Evolutionary conservation across 441 rosid species (phyloP).

Genomic region (Eugenia klotzschiana): DNA sequence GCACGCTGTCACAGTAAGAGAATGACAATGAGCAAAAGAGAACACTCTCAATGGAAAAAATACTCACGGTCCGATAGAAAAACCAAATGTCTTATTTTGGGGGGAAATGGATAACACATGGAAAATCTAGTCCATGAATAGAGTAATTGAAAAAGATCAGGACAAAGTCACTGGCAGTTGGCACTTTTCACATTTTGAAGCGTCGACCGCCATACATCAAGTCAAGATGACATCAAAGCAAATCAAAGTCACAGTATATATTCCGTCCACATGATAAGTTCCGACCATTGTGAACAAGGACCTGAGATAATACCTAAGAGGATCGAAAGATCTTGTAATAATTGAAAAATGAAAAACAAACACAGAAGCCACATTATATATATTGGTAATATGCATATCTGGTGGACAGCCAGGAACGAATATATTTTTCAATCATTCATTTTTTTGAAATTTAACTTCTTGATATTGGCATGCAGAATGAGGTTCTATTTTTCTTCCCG

Average conservation of each 20-base stretch:
- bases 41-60: not conserved
- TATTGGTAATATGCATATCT: not conserved
- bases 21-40: constrained; percentile 5
- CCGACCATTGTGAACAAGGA: not conserved
- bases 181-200: not conserved
- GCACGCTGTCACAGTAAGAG: constrained; percentile 39
- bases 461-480: no score
- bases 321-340: not conserved
- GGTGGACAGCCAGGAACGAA: not conserved
- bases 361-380: not conserved
- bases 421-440: not conserved
- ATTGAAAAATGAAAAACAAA: not conserved
- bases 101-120: not conserved
- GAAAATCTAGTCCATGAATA: not conserved
- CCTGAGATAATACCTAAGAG: not conserved
- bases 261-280: not conserved
- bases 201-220: not conserved
- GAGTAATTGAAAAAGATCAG: not conserved
- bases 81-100: not conserved
- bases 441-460: not conserved
- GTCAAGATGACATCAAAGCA: not conserved
- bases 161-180: not conserved
- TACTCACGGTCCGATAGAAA: not conserved
- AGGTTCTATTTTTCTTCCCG: not conserved
- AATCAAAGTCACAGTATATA: not conserved